Evolutionary conservation across 75 land plant genomes (phyloP), one percentile per base, ranked within the genome.

Genomic region (Pseudotsuga menziesii): DNA sequence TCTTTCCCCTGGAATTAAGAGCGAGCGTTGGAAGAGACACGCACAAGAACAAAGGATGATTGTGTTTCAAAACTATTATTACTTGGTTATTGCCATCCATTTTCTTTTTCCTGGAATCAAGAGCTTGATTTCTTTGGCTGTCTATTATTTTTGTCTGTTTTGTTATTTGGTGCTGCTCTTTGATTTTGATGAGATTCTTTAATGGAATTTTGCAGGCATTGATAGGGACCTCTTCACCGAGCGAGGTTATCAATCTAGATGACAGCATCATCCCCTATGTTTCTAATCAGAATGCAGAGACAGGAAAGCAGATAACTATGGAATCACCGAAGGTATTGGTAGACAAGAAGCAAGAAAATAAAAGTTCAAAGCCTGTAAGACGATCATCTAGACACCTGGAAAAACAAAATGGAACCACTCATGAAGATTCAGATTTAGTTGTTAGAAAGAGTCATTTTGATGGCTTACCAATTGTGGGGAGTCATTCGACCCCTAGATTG

Each of bases 131-230:
- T 58, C 0, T 58, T 58, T 58, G 61, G 61, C 61, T 19, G 7
- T 20, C 5, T 4, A 4, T 58, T 16, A 4, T 58, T 58, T 5
- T 58, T 58, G 1, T 58, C 61, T n/a, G 61, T 58, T 58, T 22
- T 19, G 8, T 58, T 58, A 22, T n/a, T 58, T 58, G 19, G 60
- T 3, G 22, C 19, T 2, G 19, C 35, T 64, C 32, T 32, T 32
- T 19, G 7, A 19, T 64, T 64, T 32, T 64, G 69, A 64, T 4
- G 20, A 32, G 69, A 5, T 64, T 32, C 5, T 15, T 64, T 64
- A 32, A 29, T 64, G 29, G 69, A 23, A 32, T 64, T 64, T 32
- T 64, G 69, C 69, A 64, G 69, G 69, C 69, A 64, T 19, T 64
- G 39, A 6, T 5, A 32, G 41, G 69, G 19, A 32, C 8, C 41